Base-by-base conservation (phyloP, 768 basidiomycete genomes). In the Panellus pusillus region DNA sequence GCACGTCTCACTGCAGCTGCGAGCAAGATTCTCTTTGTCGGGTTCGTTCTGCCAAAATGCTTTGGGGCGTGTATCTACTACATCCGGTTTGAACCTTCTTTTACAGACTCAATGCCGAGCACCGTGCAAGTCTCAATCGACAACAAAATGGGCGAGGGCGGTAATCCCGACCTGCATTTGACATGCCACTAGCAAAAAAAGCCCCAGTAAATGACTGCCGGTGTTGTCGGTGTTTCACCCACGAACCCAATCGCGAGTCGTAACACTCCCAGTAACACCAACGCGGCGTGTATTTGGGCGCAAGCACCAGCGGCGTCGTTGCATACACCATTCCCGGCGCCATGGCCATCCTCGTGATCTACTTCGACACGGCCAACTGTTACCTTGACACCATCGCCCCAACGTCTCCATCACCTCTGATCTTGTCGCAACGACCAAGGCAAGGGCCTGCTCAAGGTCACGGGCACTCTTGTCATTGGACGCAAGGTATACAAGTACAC, bases 291-390 rank as follows among this genome's bases (percentile, higher is more conserved):
- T 45, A 31, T 14, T 31, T 28, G n/a, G 44, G 44, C 28, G 1
- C 44, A 14, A 31, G 44, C 29, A n/a, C 24, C 31, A 8, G 44
- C 44, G 44, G 44, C 44, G 28, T 45, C 8, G 44, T 45, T 17
- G 44, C 9, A 27, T 45, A 32, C 44, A 17, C 1, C 29, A 45
- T 45, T 28, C 44, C 44, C 9, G 44, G 44, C 14, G 28, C 44
- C 44, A 32, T 20, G 29, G 44, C 44, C 44, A 32, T 31, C 4
- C 44, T 45, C 14, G 24, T 45, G 27, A 45, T 45, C 44, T 45
- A 45, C 44, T 45, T 45, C 44, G 44, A 45, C 44, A n/a, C 44
- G n/a, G 32, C 29, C 15, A 45, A 45, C 29, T 45, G 44, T 24
- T 31, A 9, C 44, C 17, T 45, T 15, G 44, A 45, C 44, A 45